Evolutionary conservation across 2,329 filamentous ascomycete genomes (phyloP).

Genomic region (Pseudocercospora crystallina): DNA sequence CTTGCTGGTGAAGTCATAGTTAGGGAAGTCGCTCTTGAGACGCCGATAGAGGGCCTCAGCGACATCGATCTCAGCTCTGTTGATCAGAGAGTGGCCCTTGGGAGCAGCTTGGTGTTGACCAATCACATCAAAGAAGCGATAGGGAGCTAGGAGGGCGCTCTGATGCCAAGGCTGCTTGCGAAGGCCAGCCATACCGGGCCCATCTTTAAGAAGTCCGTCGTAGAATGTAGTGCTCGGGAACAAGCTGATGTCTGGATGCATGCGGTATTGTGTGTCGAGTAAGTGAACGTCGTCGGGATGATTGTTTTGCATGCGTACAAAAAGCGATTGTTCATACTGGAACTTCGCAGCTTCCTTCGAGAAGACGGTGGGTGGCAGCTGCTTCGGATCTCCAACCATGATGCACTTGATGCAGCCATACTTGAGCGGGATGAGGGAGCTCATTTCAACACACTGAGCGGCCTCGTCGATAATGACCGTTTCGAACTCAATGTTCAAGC

Average conservation of each 20-base stretch:
- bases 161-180: slow-evolving; percentile 83
- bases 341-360: slow-evolving; percentile 89
- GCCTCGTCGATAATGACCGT: slow-evolving; percentile 98
- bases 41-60: slow-evolving; percentile 82
- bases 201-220: slow-evolving; percentile 81
- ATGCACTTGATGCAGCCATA: slow-evolving; percentile 97
- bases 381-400: slow-evolving; percentile 95
- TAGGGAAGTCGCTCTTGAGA: slow-evolving; percentile 68
- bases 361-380: slow-evolving; percentile 91
- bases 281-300: slow-evolving; percentile 85
- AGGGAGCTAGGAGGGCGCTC: slow-evolving; percentile 78
- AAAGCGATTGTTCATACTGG: slow-evolving; percentile 96
- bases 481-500: slow-evolving; percentile 92
- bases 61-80: slow-evolving; percentile 80
- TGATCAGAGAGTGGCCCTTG: slow-evolving; percentile 86
- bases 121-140: slow-evolving; percentile 94
- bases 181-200: slow-evolving; percentile 69
- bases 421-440: slow-evolving; percentile 92
- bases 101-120: slow-evolving; percentile 80
- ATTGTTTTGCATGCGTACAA: slow-evolving; percentile 96
- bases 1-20: slow-evolving; percentile 60
- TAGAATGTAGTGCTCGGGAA: slow-evolving; percentile 95
- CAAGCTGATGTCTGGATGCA: slow-evolving; percentile 93
- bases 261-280: slow-evolving; percentile 96
- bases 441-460: slow-evolving; percentile 95